These are phyloP conservation scores for Didymella segeticola DNA, from an alignment of 2,329 filamentous ascomycete species.

Conservation along the genomic window DNA sequence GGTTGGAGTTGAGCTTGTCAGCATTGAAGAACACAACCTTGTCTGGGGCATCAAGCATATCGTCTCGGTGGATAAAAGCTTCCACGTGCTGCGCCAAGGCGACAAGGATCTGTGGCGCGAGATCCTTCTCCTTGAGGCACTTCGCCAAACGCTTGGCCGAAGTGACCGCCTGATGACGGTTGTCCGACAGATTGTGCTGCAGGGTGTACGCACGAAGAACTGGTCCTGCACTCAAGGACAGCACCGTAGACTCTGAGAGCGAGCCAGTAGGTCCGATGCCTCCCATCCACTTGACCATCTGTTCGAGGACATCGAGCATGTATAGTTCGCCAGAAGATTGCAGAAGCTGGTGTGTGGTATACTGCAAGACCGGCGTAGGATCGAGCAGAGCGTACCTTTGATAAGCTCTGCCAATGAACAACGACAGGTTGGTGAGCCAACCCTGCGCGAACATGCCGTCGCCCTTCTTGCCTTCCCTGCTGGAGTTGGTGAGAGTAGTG, in stretches of 20 bases:
- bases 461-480: slow-evolving; percentile 65
- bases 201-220: slow-evolving; percentile 81
- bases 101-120: slow-evolving; percentile 84
- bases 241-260: slow-evolving; percentile 86
- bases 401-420: slow-evolving; percentile 91
- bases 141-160: slow-evolving; percentile 82
- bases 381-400: slow-evolving; percentile 85
- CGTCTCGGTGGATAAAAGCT: slow-evolving; percentile 78
- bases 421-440: slow-evolving; percentile 88
- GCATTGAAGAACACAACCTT: slow-evolving; percentile 88
- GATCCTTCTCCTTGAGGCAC: slow-evolving; percentile 76
- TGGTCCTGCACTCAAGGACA: slow-evolving; percentile 87
- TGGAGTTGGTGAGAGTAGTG: slow-evolving; percentile 68
- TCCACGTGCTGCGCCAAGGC: slow-evolving; percentile 90
- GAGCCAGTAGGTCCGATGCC: slow-evolving; percentile 87
- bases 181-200: slow-evolving; percentile 76
- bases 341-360: slow-evolving; percentile 83
- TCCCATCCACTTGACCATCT: slow-evolving; percentile 90
- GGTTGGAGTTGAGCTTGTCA: slow-evolving; percentile 85
- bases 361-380: slow-evolving; percentile 83
- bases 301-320: slow-evolving; percentile 88
- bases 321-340: slow-evolving; percentile 79
- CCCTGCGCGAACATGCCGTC: slow-evolving; percentile 80
- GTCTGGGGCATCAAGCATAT: slow-evolving; percentile 79
- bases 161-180: slow-evolving; percentile 74